Percentiles rank a stretch among this genome's conserved stretches.
These are phyloP conservation scores for Boletus rex-veris DNA, from an alignment of 768 basidiomycete species.

Conservation along the genomic window DNA sequence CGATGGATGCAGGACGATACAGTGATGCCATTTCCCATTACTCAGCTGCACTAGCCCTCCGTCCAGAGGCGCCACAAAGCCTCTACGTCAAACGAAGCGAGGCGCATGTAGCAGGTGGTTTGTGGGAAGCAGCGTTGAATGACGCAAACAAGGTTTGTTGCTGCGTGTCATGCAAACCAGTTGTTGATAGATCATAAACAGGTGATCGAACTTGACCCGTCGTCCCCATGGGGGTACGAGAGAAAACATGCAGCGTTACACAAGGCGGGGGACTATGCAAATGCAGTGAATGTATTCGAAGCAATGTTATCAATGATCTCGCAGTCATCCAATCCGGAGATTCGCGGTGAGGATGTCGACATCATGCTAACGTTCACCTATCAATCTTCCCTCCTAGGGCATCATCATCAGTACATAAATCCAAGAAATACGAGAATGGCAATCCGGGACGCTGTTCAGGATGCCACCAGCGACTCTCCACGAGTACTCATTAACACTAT, in stretches of 20 bases:
- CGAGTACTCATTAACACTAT: not conserved
- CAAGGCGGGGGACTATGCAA: not conserved
- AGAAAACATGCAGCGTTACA: not conserved
- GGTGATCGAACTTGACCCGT: conserved; percentile 3
- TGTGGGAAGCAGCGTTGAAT: conserved; percentile 1
- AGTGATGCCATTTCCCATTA: not conserved
- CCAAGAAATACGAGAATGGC: not conserved
- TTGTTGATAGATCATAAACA: not conserved
- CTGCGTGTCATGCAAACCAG: no score
- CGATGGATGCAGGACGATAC: not conserved
- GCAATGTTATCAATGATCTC: conserved; percentile 1
- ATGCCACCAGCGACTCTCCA: not conserved
- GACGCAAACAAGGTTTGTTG: conserved; percentile 2
- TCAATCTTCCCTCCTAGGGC: no score
- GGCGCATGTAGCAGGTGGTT: not conserved
- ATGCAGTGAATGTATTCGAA: not conserved
- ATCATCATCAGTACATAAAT: not conserved
- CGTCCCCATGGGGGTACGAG: not conserved
- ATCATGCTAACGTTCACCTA: not conserved
- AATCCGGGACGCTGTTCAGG: not conserved
- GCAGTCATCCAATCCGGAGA: not conserved
- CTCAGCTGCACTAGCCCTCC: not conserved
- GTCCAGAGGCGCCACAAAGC: not conserved
- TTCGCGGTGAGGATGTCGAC: not conserved
- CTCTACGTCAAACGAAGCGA: not conserved